phyloP scores from a whole-genome alignment of 768 basidiomycete species.

The Xerocomus brunneocitrinus region DNA sequence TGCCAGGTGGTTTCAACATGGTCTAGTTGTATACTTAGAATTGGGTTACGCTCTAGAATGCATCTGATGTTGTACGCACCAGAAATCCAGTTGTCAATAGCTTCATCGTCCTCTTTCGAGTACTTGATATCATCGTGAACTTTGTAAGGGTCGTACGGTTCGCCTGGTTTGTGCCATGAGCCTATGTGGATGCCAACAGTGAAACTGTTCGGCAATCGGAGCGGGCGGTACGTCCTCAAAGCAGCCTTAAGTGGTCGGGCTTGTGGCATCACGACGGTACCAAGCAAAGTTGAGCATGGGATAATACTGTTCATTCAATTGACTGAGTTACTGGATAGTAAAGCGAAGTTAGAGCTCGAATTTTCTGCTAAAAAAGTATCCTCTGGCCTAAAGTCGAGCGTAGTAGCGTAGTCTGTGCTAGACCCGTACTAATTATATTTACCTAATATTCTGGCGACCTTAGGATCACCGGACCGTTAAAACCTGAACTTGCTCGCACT shows the following conservation, averaged over 20 bases:
- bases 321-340: not conserved
- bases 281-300: not conserved
- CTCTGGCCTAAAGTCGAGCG: not conserved
- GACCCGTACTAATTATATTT: not conserved
- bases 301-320: not conserved
- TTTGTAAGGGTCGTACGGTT: not conserved
- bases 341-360: too few relatives aligned
- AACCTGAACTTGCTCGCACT: too few relatives aligned
- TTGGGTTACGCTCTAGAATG: not conserved
- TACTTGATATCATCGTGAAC: not conserved
- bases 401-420: not conserved
- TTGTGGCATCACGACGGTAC: not conserved
- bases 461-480: not conserved
- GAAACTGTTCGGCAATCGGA: not conserved
- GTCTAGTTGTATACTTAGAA: not conserved
- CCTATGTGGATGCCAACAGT: not conserved
- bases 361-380: not conserved
- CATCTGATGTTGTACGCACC: not conserved
- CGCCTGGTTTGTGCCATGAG: not conserved
- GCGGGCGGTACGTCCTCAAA: not conserved
- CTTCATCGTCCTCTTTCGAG: not conserved
- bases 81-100: not conserved
- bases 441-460: not conserved
- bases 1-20: not conserved
- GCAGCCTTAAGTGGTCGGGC: not conserved